These are phyloP conservation scores for Fragilaria crotonensis DNA, from an alignment of 108 stramenopile genomes.

Conservation along the genomic window DNA sequence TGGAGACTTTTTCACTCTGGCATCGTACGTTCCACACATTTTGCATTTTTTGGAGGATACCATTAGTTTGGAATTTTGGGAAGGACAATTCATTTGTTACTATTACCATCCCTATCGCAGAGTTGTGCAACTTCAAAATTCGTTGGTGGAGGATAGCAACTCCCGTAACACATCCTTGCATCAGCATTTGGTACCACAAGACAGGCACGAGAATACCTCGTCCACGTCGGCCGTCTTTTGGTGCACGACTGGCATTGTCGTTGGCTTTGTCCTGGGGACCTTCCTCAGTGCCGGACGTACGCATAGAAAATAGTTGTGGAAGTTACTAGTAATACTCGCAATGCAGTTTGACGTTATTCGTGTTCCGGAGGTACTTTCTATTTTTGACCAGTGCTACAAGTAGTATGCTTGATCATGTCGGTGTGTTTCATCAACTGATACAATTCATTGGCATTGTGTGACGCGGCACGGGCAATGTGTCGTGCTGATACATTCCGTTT, in stretches of 20 bases:
- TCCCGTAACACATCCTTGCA: background rate
- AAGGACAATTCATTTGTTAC: constrained; percentile 4
- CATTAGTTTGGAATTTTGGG: constrained; percentile 46
- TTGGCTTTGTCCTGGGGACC: background rate
- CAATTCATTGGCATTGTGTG: too few relatives aligned
- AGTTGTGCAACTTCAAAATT: background rate
- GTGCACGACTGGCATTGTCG: background rate
- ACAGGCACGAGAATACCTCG: background rate
- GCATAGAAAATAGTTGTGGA: too few relatives aligned
- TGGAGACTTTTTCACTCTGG: constrained; percentile 19
- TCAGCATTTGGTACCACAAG: background rate
- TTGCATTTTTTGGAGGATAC: constrained; percentile 55
- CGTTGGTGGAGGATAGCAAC: background rate
- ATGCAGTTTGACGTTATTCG: too few relatives aligned
- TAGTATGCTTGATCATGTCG: too few relatives aligned
- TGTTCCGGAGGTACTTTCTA: too few relatives aligned
- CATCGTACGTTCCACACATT: constrained; percentile 36
- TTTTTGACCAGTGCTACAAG: too few relatives aligned
- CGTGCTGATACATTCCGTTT: too few relatives aligned
- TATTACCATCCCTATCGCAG: background rate
- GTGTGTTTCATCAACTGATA: too few relatives aligned
- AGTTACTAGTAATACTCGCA: too few relatives aligned
- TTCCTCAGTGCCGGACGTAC: background rate
- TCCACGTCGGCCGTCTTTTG: background rate
- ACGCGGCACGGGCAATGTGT: too few relatives aligned